phyloP scores from a whole-genome alignment of 2,329 filamentous ascomycete species.

The Penicillium rolfsii region DNA sequence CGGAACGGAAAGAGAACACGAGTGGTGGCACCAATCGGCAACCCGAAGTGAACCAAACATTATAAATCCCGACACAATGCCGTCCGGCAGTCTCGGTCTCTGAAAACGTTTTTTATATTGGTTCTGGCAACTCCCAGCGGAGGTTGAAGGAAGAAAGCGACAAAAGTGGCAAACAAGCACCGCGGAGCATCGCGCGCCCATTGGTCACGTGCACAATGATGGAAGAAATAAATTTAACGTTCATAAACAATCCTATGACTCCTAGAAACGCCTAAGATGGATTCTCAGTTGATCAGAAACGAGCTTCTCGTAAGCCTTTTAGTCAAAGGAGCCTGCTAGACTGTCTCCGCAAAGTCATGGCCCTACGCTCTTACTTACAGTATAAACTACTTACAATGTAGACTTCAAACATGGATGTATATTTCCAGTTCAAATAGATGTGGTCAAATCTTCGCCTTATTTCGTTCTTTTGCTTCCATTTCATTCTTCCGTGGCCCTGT shows the following conservation, averaged over 20 bases:
- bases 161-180: not conserved
- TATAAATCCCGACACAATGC: not conserved
- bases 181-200: not conserved
- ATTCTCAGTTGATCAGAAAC: no score
- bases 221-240: not conserved
- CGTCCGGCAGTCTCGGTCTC: not conserved
- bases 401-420: not conserved
- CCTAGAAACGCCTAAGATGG: no score
- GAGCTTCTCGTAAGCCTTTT: not conserved
- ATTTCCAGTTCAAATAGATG: not conserved
- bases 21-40: conserved; percentile 4
- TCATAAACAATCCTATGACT: no score
- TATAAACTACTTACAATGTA: no score
- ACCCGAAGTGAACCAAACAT: not conserved
- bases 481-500: conserved; percentile 24
- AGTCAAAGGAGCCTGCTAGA: not conserved
- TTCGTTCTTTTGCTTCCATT: not conserved
- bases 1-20: conserved; percentile 18
- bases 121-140: not conserved
- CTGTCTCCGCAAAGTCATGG: not conserved
- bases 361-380: not conserved
- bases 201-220: not conserved
- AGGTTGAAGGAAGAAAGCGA: not conserved
- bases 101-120: not conserved
- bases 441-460: conserved; percentile 21